A percentile compares a stretch with the other conserved stretches of the same genome.
Evolutionary conservation across 345 rosid genomes (phyloP).

Genomic region (Salix dunnii): DNA sequence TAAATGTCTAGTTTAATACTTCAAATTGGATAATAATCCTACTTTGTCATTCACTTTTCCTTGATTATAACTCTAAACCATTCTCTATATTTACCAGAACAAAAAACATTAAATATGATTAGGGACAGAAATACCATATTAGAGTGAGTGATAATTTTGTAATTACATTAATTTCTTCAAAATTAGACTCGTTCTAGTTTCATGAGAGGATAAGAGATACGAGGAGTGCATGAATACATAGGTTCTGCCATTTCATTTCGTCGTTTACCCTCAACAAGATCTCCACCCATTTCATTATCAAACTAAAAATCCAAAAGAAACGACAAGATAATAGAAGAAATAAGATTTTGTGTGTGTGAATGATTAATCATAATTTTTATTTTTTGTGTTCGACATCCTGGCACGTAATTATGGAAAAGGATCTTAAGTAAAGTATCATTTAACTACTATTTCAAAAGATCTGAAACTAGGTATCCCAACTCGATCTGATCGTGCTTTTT

Average conservation of each 20-base stretch:
- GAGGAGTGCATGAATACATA: slow-evolving; percentile 6
- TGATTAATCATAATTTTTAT: slow-evolving; percentile 6
- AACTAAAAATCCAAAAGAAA: slow-evolving; percentile 27
- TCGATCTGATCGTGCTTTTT: slow-evolving; percentile 28
- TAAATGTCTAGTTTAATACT: no score
- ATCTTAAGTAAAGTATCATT: slow-evolving; percentile 20
- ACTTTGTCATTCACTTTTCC: no score
- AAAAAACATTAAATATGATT: no score
- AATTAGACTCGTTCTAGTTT: no score
- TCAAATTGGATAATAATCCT: no score
- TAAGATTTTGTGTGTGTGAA: slow-evolving; percentile 23
- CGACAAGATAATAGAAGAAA: slow-evolving; percentile 43
- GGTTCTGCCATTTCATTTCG: slow-evolving; percentile 7
- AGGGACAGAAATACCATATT: no score
- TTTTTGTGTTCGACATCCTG: slow-evolving; percentile 33
- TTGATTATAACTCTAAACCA: no score
- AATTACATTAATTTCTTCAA: neutral
- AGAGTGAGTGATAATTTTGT: no score
- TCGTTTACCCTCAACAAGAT: slow-evolving; percentile 23
- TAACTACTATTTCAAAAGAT: slow-evolving; percentile 16
- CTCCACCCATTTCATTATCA: slow-evolving; percentile 24
- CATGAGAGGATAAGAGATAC: slow-evolving; percentile 30
- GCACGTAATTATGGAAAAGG: slow-evolving; percentile 43
- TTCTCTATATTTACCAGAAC: no score
- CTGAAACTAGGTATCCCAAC: slow-evolving; percentile 24